Percentiles rank a stretch among this genome's conserved stretches.
phyloP scores from a whole-genome alignment of 192 early-diverging fungal species.

The Backusella australiensis region DNA sequence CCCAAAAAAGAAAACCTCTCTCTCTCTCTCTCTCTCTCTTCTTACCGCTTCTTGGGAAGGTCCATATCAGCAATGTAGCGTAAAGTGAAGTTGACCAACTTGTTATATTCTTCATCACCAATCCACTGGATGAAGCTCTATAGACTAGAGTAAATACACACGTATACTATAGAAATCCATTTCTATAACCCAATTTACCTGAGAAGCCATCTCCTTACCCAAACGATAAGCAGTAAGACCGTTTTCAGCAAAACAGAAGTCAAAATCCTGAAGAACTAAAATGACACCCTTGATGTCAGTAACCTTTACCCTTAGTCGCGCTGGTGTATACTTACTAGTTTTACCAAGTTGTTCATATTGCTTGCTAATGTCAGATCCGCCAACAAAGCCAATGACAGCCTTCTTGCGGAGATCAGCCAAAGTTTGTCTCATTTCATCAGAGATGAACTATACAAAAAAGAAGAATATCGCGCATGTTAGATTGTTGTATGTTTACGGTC shows the following conservation, averaged over 20 bases:
- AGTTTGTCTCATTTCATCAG: constrained; percentile 72
- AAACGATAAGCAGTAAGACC: constrained; percentile 90
- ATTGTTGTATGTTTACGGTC: background rate
- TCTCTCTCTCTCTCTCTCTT: background rate
- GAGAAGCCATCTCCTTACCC: constrained; percentile 68
- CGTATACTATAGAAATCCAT: background rate
- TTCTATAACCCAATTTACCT: constrained; percentile 39
- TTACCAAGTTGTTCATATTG: constrained; percentile 94
- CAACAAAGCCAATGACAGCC: constrained; percentile 94
- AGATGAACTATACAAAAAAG: constrained; percentile 57
- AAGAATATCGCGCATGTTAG: background rate
- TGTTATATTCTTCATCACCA: constrained; percentile 91
- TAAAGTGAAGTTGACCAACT: constrained; percentile 90
- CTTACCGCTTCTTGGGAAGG: constrained; percentile 88
- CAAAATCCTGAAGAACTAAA: constrained; percentile 81
- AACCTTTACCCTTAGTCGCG: background rate
- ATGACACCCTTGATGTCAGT: background rate
- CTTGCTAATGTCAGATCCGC: constrained; percentile 91
- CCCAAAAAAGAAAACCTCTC: background rate
- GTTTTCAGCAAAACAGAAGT: constrained; percentile 97
- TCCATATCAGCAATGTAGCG: constrained; percentile 94
- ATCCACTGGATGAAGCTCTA: constrained; percentile 91
- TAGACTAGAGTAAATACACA: constrained; percentile 7
- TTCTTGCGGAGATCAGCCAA: constrained; percentile 83
- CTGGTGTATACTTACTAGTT: constrained; percentile 52